These are phyloP conservation scores for Boletus sensibilis DNA, from an alignment of 768 basidiomycete species.

Conservation along the genomic window DNA sequence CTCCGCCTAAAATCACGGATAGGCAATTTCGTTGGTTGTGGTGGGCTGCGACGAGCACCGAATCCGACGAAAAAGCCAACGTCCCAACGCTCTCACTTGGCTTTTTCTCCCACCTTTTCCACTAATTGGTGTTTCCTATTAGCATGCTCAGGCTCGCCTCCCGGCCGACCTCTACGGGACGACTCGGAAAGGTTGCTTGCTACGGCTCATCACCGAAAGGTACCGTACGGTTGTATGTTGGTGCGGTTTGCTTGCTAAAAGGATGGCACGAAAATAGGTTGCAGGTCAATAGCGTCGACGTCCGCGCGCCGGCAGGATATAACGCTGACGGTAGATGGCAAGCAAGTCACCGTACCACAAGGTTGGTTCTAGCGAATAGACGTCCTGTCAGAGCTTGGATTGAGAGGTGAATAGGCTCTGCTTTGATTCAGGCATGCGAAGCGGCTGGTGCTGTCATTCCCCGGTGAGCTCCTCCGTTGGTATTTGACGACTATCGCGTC, in stretches of 20 bases:
- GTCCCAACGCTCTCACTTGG: conserved; percentile 15
- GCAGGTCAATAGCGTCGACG: conserved; percentile 63
- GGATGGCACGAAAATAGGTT: conserved; percentile 39
- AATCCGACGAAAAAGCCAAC: conserved; percentile 16
- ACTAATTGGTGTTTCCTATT: conserved; percentile 16
- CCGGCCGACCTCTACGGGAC: conserved; percentile 63
- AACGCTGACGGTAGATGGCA: conserved; percentile 93
- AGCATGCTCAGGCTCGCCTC: conserved; percentile 71
- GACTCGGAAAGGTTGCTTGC: conserved; percentile 62
- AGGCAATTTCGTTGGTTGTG: conserved; percentile 32
- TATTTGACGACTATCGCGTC: conserved; percentile 1
- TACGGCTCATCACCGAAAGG: conserved; percentile 39
- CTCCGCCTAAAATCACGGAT: conserved; percentile 23
- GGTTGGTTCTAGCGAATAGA: conserved; percentile 51
- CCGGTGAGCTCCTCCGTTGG: conserved; percentile 46
- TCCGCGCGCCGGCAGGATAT: conserved; percentile 72
- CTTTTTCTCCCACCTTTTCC: conserved; percentile 21
- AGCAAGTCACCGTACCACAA: conserved; percentile 95
- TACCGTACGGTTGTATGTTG: conserved; percentile 8
- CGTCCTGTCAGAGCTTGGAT: background rate
- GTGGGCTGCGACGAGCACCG: conserved; percentile 44
- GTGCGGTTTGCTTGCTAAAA: conserved; percentile 1
- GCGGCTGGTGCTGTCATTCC: conserved; percentile 82
- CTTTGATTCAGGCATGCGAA: conserved; percentile 96
- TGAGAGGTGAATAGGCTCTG: conserved; percentile 60